Evolutionary conservation across 352 stramenopile species (phyloP).

Genomic region (Globisporangium heterothallicum): DNA sequence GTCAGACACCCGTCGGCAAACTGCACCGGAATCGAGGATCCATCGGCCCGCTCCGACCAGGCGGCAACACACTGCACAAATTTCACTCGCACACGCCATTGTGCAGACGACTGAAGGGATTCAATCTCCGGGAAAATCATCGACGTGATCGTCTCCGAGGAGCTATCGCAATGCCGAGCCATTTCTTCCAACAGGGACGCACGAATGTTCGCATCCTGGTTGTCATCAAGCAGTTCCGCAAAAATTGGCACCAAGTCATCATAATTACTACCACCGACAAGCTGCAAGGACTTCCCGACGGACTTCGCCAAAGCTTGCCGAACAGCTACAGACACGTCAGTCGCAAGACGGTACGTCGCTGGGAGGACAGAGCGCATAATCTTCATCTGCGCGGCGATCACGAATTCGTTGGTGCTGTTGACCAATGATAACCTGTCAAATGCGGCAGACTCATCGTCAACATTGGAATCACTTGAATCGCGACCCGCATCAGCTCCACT

Average conservation of each 20-base stretch:
- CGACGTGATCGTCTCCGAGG: slow-evolving; percentile 50
- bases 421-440: slow-evolving; percentile 19
- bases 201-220: slow-evolving; percentile 72
- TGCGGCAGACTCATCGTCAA: slow-evolving; percentile 21
- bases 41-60: slow-evolving; percentile 68
- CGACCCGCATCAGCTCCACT: background rate
- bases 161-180: slow-evolving; percentile 66
- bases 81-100: slow-evolving; percentile 83
- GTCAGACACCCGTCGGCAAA: slow-evolving; percentile 71
- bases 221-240: slow-evolving; percentile 75
- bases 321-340: slow-evolving; percentile 72
- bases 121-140: slow-evolving; percentile 74
- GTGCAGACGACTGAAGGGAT: slow-evolving; percentile 50
- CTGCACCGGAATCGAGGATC: slow-evolving; percentile 44
- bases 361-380: slow-evolving; percentile 77
- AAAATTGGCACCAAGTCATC: slow-evolving; percentile 83
- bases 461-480: slow-evolving; percentile 1
- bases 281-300: slow-evolving; percentile 65
- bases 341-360: slow-evolving; percentile 71
- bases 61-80: slow-evolving; percentile 82
- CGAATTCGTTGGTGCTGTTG: slow-evolving; percentile 25
- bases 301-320: slow-evolving; percentile 69
- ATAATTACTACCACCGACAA: slow-evolving; percentile 62
- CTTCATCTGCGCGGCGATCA: slow-evolving; percentile 67
- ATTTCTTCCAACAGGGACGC: slow-evolving; percentile 80